These are phyloP conservation scores for Naganishia vaughanmartiniae DNA, from an alignment of 768 basidiomycete species.

Conservation along the genomic window DNA sequence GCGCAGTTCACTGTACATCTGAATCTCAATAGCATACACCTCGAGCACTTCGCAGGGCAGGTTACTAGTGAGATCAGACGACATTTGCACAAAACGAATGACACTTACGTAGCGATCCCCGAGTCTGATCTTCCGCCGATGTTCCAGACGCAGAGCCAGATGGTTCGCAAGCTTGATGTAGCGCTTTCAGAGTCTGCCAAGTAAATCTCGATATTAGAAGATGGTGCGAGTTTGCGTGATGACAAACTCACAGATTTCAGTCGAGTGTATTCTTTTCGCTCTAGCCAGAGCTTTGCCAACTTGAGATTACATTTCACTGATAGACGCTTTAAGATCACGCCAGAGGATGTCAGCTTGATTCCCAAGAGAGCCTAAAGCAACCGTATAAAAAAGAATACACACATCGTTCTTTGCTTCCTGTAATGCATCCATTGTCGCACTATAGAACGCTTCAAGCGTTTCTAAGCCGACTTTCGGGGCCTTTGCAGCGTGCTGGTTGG, in stretches of 20 bases:
- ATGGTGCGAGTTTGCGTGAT: not conserved
- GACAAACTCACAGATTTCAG: slow-evolving; percentile 65
- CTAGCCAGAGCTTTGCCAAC: slow-evolving; percentile 94
- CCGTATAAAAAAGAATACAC: slow-evolving; percentile 9
- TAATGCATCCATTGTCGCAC: slow-evolving; percentile 81
- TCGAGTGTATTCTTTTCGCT: slow-evolving; percentile 82
- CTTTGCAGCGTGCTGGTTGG: slow-evolving; percentile 40
- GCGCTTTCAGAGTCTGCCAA: slow-evolving; percentile 35
- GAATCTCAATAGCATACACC: slow-evolving; percentile 96
- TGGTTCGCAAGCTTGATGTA: slow-evolving; percentile 49
- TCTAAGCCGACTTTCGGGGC: slow-evolving; percentile 61
- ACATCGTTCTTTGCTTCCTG: slow-evolving; percentile 97
- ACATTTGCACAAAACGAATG: not conserved
- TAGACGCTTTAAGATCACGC: slow-evolving; percentile 62
- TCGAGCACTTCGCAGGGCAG: slow-evolving; percentile 63
- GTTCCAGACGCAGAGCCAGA: slow-evolving; percentile 37
- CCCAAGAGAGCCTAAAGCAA: not conserved
- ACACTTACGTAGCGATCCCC: slow-evolving; percentile 69
- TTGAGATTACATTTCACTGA: slow-evolving; percentile 96
- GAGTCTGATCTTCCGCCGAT: slow-evolving; percentile 65
- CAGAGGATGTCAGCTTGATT: not conserved
- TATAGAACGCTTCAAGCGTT: slow-evolving; percentile 90
- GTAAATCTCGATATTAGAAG: not conserved
- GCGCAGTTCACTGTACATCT: slow-evolving; percentile 96
- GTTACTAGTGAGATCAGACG: not conserved